Evolutionary conservation across 2,329 filamentous ascomycete genomes (phyloP), one percentile per base, ranked within the genome.

Genomic region (Xylariaceae sp.): DNA sequence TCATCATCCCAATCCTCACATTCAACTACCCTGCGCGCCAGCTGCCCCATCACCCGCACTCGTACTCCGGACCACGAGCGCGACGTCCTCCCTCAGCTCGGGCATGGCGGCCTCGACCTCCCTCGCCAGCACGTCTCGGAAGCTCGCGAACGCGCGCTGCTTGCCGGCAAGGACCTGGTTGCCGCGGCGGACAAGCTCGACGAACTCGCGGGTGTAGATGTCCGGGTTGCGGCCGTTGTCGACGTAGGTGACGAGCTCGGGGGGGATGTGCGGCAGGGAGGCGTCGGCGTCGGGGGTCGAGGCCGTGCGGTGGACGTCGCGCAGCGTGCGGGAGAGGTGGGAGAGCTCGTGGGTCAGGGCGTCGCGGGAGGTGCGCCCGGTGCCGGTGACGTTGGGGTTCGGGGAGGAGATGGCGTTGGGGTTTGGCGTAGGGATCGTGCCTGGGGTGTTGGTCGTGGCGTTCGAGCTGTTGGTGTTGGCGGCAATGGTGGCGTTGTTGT

Each of bases 141-240:
- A 84, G 22, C 63, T 53, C 9, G 60, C 69, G 57, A 85, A 86
- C 28, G 81, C 81, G 53, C 65, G 61, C 62, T 73, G 69, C 68
- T 85, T 85, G 41, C 82, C 82, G 53, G 75, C 72, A 67, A 83
- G 73, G 47, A 82, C 66, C 70, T 85, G 82, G 66, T 86, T 86
- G 31, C 75, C 71, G 35, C 80, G 70, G 41, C 81, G 68, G 18
- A 82, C 80, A 39, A 82, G 70, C 74, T 86, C 82, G 55, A 85
- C 81, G 55, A 86, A 85, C 67, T 86, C 82, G 55, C 82, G 73
- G 41, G 82, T 86, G 69, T 86, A 86, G 53, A 86, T 85, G 64
- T 86, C 82, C 2, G 82, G 82, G 67, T 86, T 86, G 38, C 82
- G 79, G 34, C 82, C 81, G 57, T 79, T 78, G 61, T 86, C 81